Evolutionary conservation across 371 early-diverging fungal species (phyloP).

Genomic region (Quaeritorhiza haematococci): DNA sequence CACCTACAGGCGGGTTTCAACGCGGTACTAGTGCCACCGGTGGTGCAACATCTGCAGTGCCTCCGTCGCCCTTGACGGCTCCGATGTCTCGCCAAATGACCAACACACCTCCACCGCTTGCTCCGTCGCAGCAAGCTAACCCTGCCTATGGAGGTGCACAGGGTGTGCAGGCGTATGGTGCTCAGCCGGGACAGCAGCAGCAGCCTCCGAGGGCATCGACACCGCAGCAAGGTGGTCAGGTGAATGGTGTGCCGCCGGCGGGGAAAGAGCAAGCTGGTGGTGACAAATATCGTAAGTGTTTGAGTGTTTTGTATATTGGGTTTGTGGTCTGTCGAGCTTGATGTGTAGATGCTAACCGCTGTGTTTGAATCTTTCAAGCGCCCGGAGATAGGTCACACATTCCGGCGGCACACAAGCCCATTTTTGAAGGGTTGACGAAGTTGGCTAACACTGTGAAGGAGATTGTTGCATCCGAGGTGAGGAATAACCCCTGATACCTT

Average conservation of each 20-base stretch:
- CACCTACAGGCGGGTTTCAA: not conserved
- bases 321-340: no score
- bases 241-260: not conserved
- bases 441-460: not conserved
- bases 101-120: not conserved
- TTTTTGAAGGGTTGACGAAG: constrained; percentile 20
- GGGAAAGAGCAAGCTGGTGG: not conserved
- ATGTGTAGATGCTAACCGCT: not conserved
- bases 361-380: constrained; percentile 31
- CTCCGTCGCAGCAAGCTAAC: not conserved
- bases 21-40: no score
- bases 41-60: not conserved
- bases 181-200: not conserved
- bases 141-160: not conserved
- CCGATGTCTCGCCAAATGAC: not conserved
- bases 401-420: constrained; percentile 58
- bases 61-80: not conserved
- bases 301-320: not conserved
- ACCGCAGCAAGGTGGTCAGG: not conserved
- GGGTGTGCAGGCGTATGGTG: not conserved
- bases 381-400: constrained; percentile 75
- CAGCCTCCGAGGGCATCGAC: not conserved
- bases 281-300: constrained; percentile 43
- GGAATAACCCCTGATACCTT: no score
- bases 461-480: no score